Evolutionary conservation across 2,329 filamentous ascomycete genomes (phyloP), one percentile per base, ranked within the genome.

Genomic region (Trichothecium sympodiale): DNA sequence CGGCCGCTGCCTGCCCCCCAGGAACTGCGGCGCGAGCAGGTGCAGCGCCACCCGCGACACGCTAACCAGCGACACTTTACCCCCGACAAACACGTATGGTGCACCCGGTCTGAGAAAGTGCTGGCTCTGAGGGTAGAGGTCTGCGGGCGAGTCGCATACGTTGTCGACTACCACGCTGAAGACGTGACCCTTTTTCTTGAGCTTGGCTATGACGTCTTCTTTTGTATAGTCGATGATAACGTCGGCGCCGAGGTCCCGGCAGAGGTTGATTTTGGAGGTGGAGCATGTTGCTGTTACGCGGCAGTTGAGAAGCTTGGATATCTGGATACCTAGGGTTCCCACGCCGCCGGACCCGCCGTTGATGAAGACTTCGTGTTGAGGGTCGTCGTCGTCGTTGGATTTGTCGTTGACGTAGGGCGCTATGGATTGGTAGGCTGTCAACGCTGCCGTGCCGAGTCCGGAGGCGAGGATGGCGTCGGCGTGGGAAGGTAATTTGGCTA

Each of bases 291-390:
- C 64, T 0, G 71, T 75, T 13, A 83, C 77, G 37, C 70, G 61
- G 37, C 71, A 77, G 1, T 76, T 77, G 4, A 76, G 44, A 0
- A 61, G 56, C 47, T 82, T 82, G 7, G 74, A 77, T 17, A 82
- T 66, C 48, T 83, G 79, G 32, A 83, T 73, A 0, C 63, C 69
- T 40, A 67, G 79, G 0, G 68, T 64, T 2, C 79, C 79, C 2
- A 66, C 68, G 1, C 78, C 79, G 2, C 79, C 79, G 0, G 69
- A 74, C 0, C 76, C 75, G 5, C 75, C 77, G 40, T 81, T 81
- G 49, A 83, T 69, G 40, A 82, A 75, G 10, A 83, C 61, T n/a
- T n/a, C n/a, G n/a, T n/a, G n/a, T n/a, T n/a, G n/a, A n/a, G n/a
- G n/a, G n/a, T n/a, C n/a, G n/a, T n/a, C n/a, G 20, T 10, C 6